phyloP scores from a whole-genome alignment of 345 rosid species.

The Eutrema heterophyllum region DNA sequence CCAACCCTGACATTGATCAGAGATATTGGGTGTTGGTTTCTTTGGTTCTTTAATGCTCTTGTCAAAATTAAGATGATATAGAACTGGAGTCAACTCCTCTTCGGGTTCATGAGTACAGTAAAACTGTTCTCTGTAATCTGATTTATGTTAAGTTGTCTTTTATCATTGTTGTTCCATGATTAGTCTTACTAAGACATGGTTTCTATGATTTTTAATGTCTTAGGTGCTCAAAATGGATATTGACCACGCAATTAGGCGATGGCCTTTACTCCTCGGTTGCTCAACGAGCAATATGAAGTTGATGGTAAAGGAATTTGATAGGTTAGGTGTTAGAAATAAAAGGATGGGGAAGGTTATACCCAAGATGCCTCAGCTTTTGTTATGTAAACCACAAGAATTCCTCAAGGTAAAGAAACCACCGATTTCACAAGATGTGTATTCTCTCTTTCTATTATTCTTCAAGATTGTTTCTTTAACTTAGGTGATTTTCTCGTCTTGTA shows the following conservation, averaged over 20 bases:
- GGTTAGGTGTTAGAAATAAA: conserved; percentile 49
- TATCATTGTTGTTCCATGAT: not conserved
- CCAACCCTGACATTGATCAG: not conserved
- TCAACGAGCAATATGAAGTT: conserved; percentile 57
- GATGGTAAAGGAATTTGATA: conserved; percentile 54
- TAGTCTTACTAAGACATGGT: not conserved
- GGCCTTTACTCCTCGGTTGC: conserved; percentile 83
- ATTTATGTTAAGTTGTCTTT: not conserved
- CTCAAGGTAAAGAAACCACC: conserved; percentile 39
- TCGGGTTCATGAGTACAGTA: too few species aligned
- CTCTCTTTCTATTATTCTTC: not conserved
- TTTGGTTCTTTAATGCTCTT: not conserved
- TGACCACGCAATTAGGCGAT: conserved; percentile 60
- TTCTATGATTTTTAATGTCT: conserved; percentile 1
- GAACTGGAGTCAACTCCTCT: not conserved
- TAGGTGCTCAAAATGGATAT: conserved; percentile 56
- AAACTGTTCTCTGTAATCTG: not conserved
- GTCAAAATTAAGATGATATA: not conserved
- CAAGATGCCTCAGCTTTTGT: conserved; percentile 75
- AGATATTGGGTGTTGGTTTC: not conserved
- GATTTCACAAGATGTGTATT: not conserved
- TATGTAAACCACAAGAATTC: conserved; percentile 68
- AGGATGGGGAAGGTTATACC: conserved; percentile 67
- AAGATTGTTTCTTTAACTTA: not conserved
- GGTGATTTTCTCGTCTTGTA: not conserved